Conservation (phyloP, 2,329 filamentous ascomycete species). For the Kalmusia sp. region DNA sequence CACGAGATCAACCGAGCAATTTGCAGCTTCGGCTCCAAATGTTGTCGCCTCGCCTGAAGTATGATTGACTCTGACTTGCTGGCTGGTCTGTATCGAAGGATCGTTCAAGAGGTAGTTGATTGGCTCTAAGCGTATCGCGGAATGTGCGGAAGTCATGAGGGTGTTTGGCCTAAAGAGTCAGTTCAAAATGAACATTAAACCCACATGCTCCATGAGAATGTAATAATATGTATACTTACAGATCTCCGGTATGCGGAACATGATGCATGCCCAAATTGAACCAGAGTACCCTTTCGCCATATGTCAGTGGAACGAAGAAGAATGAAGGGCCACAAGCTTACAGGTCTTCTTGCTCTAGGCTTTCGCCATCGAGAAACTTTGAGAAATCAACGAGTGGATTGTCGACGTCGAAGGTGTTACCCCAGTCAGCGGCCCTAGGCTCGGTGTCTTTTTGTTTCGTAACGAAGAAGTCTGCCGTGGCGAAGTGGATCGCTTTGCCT, state of each 20-base stretch:
- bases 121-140: constrained; percentile 53
- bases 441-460: constrained; percentile 62
- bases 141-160: constrained; percentile 57
- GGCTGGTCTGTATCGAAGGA: constrained; percentile 49
- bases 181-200: not conserved
- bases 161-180: constrained; percentile 53
- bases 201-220: not conserved
- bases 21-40: constrained; percentile 41
- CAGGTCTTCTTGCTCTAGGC: constrained; percentile 48
- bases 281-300: constrained; percentile 52
- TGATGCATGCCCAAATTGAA: constrained; percentile 63
- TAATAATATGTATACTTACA: constrained; percentile 27
- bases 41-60: constrained; percentile 34
- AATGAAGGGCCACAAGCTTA: constrained; percentile 19
- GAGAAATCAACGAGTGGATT: constrained; percentile 61
- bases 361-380: constrained; percentile 58
- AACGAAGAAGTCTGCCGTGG: constrained; percentile 60
- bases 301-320: not conserved
- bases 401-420: constrained; percentile 54
- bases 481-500: constrained; percentile 56
- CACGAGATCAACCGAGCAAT: constrained; percentile 36
- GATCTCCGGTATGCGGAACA: constrained; percentile 49
- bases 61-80: constrained; percentile 52
- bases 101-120: constrained; percentile 55
- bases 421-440: constrained; percentile 53